phyloP scores from a whole-genome alignment of 108 stramenopile species.

The Nitzschia inconspicua region DNA sequence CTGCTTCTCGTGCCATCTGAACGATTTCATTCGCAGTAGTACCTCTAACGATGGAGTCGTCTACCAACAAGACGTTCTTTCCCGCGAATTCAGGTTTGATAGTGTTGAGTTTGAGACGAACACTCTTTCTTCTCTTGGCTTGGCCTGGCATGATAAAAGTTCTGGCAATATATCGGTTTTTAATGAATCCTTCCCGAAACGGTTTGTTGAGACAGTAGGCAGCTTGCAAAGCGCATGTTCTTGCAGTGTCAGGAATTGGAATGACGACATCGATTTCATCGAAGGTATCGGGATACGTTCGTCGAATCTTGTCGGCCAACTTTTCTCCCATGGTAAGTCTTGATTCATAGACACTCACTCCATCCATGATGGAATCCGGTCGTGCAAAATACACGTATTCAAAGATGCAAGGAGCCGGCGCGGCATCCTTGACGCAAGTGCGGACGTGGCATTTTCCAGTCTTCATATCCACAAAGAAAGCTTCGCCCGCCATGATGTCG shows the following conservation, averaged over 20 bases:
- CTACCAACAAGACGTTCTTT: constrained; percentile 90
- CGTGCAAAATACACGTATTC: constrained; percentile 99
- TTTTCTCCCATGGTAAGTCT: constrained; percentile 97
- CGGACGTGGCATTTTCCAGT: constrained; percentile 71
- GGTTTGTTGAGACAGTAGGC: constrained; percentile 83
- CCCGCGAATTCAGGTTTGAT: constrained; percentile 92
- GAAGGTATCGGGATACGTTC: constrained; percentile 86
- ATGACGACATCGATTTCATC: constrained; percentile 94
- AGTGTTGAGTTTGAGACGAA: constrained; percentile 98
- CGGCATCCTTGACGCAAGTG: constrained; percentile 38
- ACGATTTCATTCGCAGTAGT: constrained; percentile 97
- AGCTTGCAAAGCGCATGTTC: constrained; percentile 92
- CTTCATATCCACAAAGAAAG: constrained; percentile 83
- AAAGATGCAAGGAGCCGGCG: constrained; percentile 93
- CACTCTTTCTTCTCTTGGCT: constrained; percentile 91
- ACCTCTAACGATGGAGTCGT: constrained; percentile 97
- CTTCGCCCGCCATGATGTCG: constrained; percentile 94
- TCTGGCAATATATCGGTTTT: constrained; percentile 98
- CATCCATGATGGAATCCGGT: constrained; percentile 98
- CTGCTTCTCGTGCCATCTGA: constrained; percentile 98
- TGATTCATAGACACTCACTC: constrained; percentile 94
- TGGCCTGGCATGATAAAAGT: constrained; percentile 99
- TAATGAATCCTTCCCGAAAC: constrained; percentile 98
- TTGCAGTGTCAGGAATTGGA: constrained; percentile 97
- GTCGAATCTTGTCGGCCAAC: constrained; percentile 83